A percentile compares a stretch with the other conserved stretches of the same genome.
Conservation (phyloP, 352 stramenopile genomes). For the Pythium grandisporangium region DNA sequence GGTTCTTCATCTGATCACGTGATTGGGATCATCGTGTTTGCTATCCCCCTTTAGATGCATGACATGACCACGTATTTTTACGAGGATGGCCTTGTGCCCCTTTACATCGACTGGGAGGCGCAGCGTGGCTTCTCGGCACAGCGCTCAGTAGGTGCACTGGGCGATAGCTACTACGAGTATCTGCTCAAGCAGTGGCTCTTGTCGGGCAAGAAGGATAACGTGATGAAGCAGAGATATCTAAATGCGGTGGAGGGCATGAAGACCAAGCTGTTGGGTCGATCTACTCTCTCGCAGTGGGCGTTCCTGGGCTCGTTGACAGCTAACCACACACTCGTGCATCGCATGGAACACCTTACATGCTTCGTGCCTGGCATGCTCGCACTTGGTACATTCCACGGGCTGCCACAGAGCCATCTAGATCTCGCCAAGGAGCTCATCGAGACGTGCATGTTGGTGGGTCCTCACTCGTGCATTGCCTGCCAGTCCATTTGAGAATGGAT, state of each 20-base stretch:
- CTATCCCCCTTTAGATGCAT: neutral
- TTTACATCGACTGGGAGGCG: constrained; percentile 14
- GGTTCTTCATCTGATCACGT: too few species aligned
- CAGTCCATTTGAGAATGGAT: too few species aligned
- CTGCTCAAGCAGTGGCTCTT: constrained; percentile 70
- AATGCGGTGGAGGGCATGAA: constrained; percentile 42
- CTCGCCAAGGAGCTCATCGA: constrained; percentile 63
- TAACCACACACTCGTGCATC: constrained; percentile 13
- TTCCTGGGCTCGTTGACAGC: constrained; percentile 34
- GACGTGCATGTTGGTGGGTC: constrained; percentile 53
- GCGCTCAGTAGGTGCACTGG: constrained; percentile 44
- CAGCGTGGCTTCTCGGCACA: constrained; percentile 7
- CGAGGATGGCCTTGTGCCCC: constrained; percentile 17
- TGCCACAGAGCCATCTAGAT: constrained; percentile 39
- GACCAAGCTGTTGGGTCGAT: constrained; percentile 22
- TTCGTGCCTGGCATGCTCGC: constrained; percentile 81
- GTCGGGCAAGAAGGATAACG: constrained; percentile 32
- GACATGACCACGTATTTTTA: constrained; percentile 9
- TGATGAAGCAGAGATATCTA: constrained; percentile 39
- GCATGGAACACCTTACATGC: constrained; percentile 85
- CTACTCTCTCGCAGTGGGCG: constrained; percentile 21
- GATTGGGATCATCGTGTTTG: too few species aligned
- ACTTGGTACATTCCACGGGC: constrained; percentile 48
- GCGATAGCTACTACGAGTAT: constrained; percentile 75
- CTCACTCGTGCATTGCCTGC: neutral